Base-by-base conservation (phyloP, 148 eudicot species). In the Dianthus caryophyllus region DNA sequence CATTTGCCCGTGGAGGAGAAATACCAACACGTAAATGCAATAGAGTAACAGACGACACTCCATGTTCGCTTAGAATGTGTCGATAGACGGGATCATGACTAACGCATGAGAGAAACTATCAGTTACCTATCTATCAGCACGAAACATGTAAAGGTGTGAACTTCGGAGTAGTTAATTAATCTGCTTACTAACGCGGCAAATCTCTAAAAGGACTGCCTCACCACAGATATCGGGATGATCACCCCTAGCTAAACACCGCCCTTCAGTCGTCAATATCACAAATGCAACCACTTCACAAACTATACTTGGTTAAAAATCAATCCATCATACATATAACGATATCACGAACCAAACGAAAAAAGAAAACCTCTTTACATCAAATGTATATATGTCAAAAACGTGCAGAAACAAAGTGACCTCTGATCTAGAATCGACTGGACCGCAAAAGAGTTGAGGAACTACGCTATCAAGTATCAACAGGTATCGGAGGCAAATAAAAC, bases 1-100 rank as follows among this genome's bases (percentile, higher is more conserved):
- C 26, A 43, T 66, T 43, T 66, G 61, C 17, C 61, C 63, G 61
- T 62, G 64, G 47, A 52, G 53, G 54, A 70, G 68, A 44, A 53
- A 59, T 66, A 65, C 48, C 71, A 48, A 70, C 67, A 66, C 58
- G 53, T n/a, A 46, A 70, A 75, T 11, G 21, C 17, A 66, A 50
- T 25, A 33, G 31, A 64, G 26, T 13, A 51, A 24, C 41, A 20
- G 27, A 65, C 46, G 6, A 24, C 55, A 20, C 57, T 75, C 13
- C 39, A 33, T 55, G 38, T 47, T 56, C 64, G 65, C 46, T 64
- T 64, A 10, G n/a, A 54, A 50, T 51, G 11, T 7, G 79, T 22
- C 55, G 62, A 31, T 22, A 56, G 43, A 53, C 18, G 58, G 20
- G 22, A 46, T 56, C 66, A 71, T 48, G 57, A 26, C 22, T 49